Percentiles rank a stretch among this genome's conserved stretches.
These are phyloP conservation scores for Penicillium sp. DNA, from an alignment of 2,329 filamentous ascomycete genomes.

Conservation along the genomic window DNA sequence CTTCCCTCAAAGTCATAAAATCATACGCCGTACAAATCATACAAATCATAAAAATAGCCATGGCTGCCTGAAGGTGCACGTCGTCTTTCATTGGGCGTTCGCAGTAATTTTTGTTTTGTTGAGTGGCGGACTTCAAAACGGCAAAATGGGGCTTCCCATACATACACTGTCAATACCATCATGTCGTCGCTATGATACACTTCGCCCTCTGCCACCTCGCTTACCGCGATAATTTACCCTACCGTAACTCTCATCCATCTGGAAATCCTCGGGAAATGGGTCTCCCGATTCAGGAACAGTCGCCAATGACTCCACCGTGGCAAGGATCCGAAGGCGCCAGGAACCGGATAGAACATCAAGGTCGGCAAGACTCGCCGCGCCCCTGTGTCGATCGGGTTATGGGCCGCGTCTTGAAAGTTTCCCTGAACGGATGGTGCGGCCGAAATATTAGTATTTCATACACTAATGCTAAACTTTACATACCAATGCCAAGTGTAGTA, in stretches of 20 bases:
- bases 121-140: not conserved
- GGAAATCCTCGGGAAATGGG: constrained; percentile 2
- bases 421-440: not conserved
- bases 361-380: constrained; percentile 14
- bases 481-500: not conserved
- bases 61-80: constrained; percentile 19
- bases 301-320: not conserved
- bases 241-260: not conserved
- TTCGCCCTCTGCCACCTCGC: not conserved
- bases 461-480: not conserved
- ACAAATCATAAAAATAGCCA: not conserved
- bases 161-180: not conserved
- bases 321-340: constrained; percentile 3
- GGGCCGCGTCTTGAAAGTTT: not conserved
- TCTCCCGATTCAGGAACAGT: constrained; percentile 7
- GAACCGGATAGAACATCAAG: constrained; percentile 10
- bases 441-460: not conserved
- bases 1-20: not conserved
- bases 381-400: constrained; percentile 21
- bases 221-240: constrained; percentile 1
- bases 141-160: not conserved
- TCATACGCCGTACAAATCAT: not conserved
- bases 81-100: constrained; percentile 2
- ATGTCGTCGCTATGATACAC: not conserved
- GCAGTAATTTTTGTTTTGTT: not conserved